Base-by-base conservation (phyloP, 164 flowering plant species). In the Pachysandra terminalis region DNA sequence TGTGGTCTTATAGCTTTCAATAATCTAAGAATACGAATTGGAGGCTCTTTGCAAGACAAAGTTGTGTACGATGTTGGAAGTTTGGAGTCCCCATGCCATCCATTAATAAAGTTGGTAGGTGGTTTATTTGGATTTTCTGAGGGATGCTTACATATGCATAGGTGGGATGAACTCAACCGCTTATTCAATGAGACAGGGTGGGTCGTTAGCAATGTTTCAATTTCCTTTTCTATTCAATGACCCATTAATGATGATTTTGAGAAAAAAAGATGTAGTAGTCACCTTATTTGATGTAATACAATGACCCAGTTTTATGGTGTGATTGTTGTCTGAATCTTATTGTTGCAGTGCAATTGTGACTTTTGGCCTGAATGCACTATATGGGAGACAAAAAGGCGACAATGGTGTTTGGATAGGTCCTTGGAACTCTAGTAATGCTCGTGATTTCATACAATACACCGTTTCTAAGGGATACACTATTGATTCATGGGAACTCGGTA, bases 81-180 rank as follows among this genome's bases (percentile, higher is more conserved):
- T 58, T 60, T 75, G 64, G 68, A 54, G 22, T 19, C 65, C 21
- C 77, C 83, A 59, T 89, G 95, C 68, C 82, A 69, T 64, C 84
- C 80, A 21, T 87, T 89, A 71, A 49, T 32, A 60, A 81, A 75
- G 70, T 65, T 45, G 69, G 49, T 61, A 35, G 76, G 56, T 69
- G 89, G 83, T 9, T 56, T 89, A 68, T 89, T 89, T 77, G 92
- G 90, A 19, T 89, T 79, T 72, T 82, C 90, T 3, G 72, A 70
- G 25, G 96, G 92, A 67, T 89, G 92, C 71, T 79, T 89, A 37
- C 73, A 14, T 49, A 77, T 83, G 87, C 55, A 68, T 2, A 81
- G 96, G 54, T 89, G 96, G 96, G 92, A 87, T 74, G 85, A 81
- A 53, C 77, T 89, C 23, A 86, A 89, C 74, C 58, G 56, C 56